Percentiles rank a stretch among this genome's conserved stretches.
phyloP scores from a whole-genome alignment of 2,329 filamentous ascomycete genomes.

The Exophiala viscosa region DNA sequence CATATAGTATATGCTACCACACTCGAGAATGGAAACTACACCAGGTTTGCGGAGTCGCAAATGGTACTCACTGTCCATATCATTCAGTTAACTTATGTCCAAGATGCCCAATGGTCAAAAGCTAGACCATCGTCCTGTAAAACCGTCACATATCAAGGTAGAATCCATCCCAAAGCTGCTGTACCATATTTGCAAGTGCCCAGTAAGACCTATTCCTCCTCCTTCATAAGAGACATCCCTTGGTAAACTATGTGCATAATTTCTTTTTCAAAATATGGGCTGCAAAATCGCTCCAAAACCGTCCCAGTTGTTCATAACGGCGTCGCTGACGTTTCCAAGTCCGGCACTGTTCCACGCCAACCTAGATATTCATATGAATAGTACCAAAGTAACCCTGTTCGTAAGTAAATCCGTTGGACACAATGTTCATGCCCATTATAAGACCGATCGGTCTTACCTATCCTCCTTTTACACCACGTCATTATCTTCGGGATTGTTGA shows the following conservation, averaged over 20 bases:
- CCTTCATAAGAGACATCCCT: neutral
- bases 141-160: neutral
- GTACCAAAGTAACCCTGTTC: slow-evolving; percentile 4
- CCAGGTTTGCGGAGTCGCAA: no score
- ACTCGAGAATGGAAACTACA: neutral
- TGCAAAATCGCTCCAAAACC: no score
- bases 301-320: slow-evolving; percentile 6
- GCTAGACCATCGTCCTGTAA: neutral
- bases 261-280: no score
- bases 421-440: no score
- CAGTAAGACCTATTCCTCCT: neutral
- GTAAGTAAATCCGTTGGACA: neutral
- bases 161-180: neutral
- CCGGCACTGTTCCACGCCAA: slow-evolving; percentile 1
- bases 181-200: neutral
- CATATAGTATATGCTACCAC: neutral
- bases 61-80: no score
- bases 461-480: no score
- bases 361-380: neutral
- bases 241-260: neutral
- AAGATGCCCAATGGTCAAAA: neutral
- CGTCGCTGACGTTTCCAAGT: slow-evolving; percentile 5
- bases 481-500: no score
- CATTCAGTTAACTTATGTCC: no score
- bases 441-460: no score